Evolutionary conservation across 495 filamentous ascomycete genomes (phyloP), one percentile per base, ranked within the genome.

Genomic region (Xylaria venustula): DNA sequence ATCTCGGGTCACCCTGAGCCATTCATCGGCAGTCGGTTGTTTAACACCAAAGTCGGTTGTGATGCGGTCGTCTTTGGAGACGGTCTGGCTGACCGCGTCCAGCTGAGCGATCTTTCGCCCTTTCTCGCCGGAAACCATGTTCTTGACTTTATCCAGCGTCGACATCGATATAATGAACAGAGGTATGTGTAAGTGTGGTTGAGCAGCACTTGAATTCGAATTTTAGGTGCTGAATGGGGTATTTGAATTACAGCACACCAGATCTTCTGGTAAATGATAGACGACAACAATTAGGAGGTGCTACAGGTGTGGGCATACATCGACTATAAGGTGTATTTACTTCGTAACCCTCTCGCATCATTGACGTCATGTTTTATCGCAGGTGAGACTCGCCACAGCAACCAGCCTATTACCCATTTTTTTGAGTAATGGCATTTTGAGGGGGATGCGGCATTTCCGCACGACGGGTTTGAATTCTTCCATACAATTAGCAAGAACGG

Each of bases 31-130:
- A 61, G 87, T 87, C 15, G 80, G 75, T 63, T 93, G 81, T 73
- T 87, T 90, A 32, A 90, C 83, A 11, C 92, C 92, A 79, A 80
- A 88, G 69, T 96, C 91, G 48, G 88, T 88, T 0, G 90, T 92
- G 64, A 93, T 69, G 22, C 77, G 70, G 22, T 63, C 70, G 7
- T 75, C 49, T 37, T 45, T 20, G 62, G 58, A 53, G 55, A 64
- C 64, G 67, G 69, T 67, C 67, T 75, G 63, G 58, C 34, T 73
- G 44, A 77, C 70, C 44, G 68, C 48, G 25, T 67, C 61, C 30
- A 81, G 71, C 52, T 81, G 76, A 7, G 67, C 66, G 55, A 71
- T 61, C 73, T 81, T 81, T 51, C 63, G 63, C 22, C 58, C 58
- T 58, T 68, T 66, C 61, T 66, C 65, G 14, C 68, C 66, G 15